Evolutionary conservation across 2,329 filamentous ascomycete species (phyloP), one percentile per base, ranked within the genome.

Genomic region (Fusarium torulosum): DNA sequence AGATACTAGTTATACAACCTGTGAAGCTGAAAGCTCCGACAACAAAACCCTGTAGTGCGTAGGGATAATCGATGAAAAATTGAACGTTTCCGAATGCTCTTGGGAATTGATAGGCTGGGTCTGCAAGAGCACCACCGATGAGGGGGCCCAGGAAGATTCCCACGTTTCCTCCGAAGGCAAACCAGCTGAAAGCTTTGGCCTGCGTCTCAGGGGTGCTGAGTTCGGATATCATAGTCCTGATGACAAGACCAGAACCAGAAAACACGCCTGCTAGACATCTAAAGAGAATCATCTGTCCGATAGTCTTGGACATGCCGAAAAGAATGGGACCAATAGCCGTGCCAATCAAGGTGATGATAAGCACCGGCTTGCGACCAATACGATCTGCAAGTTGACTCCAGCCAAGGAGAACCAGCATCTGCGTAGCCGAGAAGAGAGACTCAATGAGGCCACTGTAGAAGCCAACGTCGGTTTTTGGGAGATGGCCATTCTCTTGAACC

Each of bases 361-460:
- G 84, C 1, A 93, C 84, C 0, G 91, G 91, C 66, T 92, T 93
- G 43, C 92, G 85, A 31, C 92, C 92, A 38, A 89, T 77, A 9
- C 85, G 84, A 77, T 96, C 92, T 4, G 80, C 74, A 3, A 79
- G 74, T 11, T 81, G 82, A 49, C 91, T 91, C 90, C 92, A 95
- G 65, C 84, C 79, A 25, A 95, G 85, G 88, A 95, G 92, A 59
- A 94, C 85, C n/a, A 86, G 56, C 84, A 93, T 93, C 77, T 94
- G 91, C 0, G 90, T 91, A 7, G 90, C 79, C 4, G 89, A 91
- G 79, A 94, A 95, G 29, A 93, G 79, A 40, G 87, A 86, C 80
- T 90, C 88, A 74, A 95, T 93, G 14, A 94, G 80, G 3, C 92
- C 92, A 58, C 84, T 88, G 81, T 93, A 95, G 79, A 94, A 95